phyloP scores from a whole-genome alignment of 352 stramenopile species.

The Hyaloperonospora arabidopsidis region DNA sequence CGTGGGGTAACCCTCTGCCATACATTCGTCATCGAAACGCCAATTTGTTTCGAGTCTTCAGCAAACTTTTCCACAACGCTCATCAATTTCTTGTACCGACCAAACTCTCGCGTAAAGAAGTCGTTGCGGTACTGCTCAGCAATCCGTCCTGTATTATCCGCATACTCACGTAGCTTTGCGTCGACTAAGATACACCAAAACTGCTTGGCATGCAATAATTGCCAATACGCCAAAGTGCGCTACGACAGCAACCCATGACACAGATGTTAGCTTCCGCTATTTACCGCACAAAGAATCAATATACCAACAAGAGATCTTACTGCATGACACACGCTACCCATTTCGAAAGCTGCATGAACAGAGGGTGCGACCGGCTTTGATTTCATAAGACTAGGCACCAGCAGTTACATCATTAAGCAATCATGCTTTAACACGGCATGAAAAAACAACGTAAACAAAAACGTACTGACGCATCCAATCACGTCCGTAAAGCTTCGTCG shows the following conservation, averaged over 20 bases:
- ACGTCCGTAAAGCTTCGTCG: constrained; percentile 50
- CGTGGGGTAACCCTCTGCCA: constrained; percentile 52
- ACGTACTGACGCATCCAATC: constrained; percentile 59
- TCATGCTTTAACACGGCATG: background rate
- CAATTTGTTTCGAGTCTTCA: constrained; percentile 36
- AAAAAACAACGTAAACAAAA: background rate
- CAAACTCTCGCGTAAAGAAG: constrained; percentile 63
- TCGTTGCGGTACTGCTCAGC: constrained; percentile 25
- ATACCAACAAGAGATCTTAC: constrained; percentile 28
- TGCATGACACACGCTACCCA: constrained; percentile 73
- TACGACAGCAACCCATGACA: constrained; percentile 17
- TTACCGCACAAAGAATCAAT: background rate
- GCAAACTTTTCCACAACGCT: constrained; percentile 59
- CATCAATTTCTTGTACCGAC: constrained; percentile 64
- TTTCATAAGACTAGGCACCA: constrained; percentile 31
- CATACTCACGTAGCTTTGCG: constrained; percentile 39
- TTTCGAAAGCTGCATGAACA: constrained; percentile 41
- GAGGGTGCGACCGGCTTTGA: constrained; percentile 25
- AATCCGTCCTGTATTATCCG: constrained; percentile 42
- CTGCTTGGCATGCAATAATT: constrained; percentile 72
- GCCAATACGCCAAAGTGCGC: constrained; percentile 71
- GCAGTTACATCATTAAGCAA: constrained; percentile 1
- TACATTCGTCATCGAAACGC: constrained; percentile 41
- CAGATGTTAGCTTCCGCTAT: constrained; percentile 1
- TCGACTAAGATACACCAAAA: constrained; percentile 74